Conservation (phyloP, 2,329 filamentous ascomycete genomes). For the Aureobasidium sp. region DNA sequence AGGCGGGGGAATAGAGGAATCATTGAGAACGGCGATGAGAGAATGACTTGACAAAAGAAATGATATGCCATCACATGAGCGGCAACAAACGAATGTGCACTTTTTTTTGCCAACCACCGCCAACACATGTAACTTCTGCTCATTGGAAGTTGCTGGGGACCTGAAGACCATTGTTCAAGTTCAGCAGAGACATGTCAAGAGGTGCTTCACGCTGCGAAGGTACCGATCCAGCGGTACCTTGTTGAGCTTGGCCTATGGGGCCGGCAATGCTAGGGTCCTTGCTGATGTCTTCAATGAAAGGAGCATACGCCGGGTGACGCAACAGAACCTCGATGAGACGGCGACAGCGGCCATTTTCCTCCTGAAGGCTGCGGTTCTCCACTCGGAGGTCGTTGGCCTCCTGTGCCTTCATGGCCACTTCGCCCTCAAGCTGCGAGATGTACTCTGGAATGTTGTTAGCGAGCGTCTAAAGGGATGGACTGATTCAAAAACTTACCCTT, state of each 20-base stretch:
- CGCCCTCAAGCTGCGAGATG: slow-evolving; percentile 86
- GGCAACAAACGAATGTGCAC: not conserved
- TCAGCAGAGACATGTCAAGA: slow-evolving; percentile 67
- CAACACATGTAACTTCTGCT: not conserved
- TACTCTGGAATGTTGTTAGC: slow-evolving; percentile 71
- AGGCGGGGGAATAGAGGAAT: slow-evolving; percentile 15
- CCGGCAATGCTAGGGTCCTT: slow-evolving; percentile 33
- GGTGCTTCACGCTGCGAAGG: slow-evolving; percentile 50
- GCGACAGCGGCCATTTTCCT: slow-evolving; percentile 45
- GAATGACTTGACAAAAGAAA: slow-evolving; percentile 5
- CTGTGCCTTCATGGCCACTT: slow-evolving; percentile 75
- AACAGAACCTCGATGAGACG: slow-evolving; percentile 72
- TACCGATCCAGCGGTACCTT: slow-evolving; percentile 18
- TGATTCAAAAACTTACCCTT: slow-evolving; percentile 63
- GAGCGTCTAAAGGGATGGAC: not conserved
- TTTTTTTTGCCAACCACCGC: not conserved
- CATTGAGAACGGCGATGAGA: slow-evolving; percentile 12
- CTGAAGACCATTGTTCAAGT: slow-evolving; percentile 41
- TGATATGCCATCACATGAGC: not conserved
- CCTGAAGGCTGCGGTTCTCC: slow-evolving; percentile 73
- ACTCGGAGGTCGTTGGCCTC: slow-evolving; percentile 74
- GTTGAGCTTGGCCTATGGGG: slow-evolving; percentile 18
- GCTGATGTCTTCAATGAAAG: slow-evolving; percentile 39
- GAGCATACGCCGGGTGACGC: slow-evolving; percentile 42
- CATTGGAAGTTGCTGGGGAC: slow-evolving; percentile 15